Base-by-base conservation (phyloP, 1,284 basidiomycete genomes). In the Sporisorium graminicola region DNA sequence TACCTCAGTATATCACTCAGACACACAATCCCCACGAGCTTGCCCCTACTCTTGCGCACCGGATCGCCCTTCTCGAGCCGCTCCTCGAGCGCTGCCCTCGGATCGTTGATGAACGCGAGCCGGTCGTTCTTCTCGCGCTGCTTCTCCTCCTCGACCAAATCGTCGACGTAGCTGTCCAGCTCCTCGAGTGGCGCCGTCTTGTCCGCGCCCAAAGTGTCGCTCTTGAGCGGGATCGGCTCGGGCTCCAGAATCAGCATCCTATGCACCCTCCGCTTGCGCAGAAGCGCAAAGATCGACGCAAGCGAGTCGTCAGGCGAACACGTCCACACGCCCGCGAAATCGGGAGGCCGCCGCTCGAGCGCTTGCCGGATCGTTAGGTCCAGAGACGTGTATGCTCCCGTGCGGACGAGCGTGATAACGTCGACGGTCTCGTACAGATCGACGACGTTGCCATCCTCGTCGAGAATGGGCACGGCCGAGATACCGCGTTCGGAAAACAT, bases 341-440 rank as follows among this genome's bases (percentile, higher is more conserved):
- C 97, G 92, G 92, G 75, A 3, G 83, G 75, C 7, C 97, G 91
- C 81, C 96, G 92, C 74, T 92, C 92, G 58, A 99, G 89, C 1
- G 97, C 97, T 86, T 96, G 93, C 20, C 91, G 91, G 78, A 99
- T 94, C n/a, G 93, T 98, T 56, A 98, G 88, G 86, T 98, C 96
- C 3, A 99, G 90, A 4, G 93, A 92, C 82, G 95, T 93, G 86
- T 98, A 99, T 8, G 92, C 94, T 59, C 95, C 95, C 16, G 94
- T 90, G n/a, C 95, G 91, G 42, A 99, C 94, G 5, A 86, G 76
- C 12, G 80, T 81, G 75, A 99, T 97, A 55, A 99, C 96, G 87
- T 99, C 97, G 22, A 99, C 97, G 2, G 96, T 98, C 87, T 99
- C 97, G 86, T 99, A 99, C 49, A 99, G 87, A 86, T 99, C 96